These are phyloP conservation scores for Phytophthora megakarya DNA, from an alignment of 352 stramenopile species.

Conservation along the genomic window DNA sequence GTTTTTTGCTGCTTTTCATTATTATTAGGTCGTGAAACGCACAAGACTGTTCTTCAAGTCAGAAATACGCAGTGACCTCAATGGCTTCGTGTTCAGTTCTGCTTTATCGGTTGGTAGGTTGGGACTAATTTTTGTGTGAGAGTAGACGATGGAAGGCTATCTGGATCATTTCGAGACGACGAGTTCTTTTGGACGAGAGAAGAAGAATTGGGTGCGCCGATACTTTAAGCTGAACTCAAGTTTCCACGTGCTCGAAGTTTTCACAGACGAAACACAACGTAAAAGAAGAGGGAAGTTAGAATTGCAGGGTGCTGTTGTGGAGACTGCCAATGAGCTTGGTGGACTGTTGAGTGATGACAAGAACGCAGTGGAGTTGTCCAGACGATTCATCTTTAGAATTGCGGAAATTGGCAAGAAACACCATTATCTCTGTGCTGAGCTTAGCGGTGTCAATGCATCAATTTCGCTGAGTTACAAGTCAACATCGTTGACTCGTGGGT, in stretches of 20 bases:
- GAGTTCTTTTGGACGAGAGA: slow-evolving; percentile 32
- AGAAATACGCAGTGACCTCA: slow-evolving; percentile 6
- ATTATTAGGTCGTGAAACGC: slow-evolving; percentile 27
- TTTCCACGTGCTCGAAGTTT: slow-evolving; percentile 68
- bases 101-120: neutral
- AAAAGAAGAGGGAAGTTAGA: slow-evolving; percentile 50
- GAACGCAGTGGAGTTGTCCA: slow-evolving; percentile 55
- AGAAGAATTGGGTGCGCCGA: slow-evolving; percentile 51
- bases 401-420: slow-evolving; percentile 37
- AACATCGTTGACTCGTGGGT: slow-evolving; percentile 43
- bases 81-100: neutral
- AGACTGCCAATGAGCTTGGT: slow-evolving; percentile 61
- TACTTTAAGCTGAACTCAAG: slow-evolving; percentile 54
- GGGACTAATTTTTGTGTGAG: slow-evolving; percentile 7
- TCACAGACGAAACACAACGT: slow-evolving; percentile 48
- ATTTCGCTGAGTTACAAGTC: slow-evolving; percentile 22
- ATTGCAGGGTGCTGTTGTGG: slow-evolving; percentile 48
- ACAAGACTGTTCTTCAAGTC: neutral
- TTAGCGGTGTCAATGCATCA: slow-evolving; percentile 11
- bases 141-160: slow-evolving; percentile 54
- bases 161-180: slow-evolving; percentile 57
- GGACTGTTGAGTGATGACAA: slow-evolving; percentile 37
- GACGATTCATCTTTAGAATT: slow-evolving; percentile 72
- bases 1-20: slow-evolving; percentile 9
- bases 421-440: slow-evolving; percentile 67